Base-by-base conservation (phyloP, 2,329 filamentous ascomycete species). In the Colletotrichum nymphaeae region DNA sequence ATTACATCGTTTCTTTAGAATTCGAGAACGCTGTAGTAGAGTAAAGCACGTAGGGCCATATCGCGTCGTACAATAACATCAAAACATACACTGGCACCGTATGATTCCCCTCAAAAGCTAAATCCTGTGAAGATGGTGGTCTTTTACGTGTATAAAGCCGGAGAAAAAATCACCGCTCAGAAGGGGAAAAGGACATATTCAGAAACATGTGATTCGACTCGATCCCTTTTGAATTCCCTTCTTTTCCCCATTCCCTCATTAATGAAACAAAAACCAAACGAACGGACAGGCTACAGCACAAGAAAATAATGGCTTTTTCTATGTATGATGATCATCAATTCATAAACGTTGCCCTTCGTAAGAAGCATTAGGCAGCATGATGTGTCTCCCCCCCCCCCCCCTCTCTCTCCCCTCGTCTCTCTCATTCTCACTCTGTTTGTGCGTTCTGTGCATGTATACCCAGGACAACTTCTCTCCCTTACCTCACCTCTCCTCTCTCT, bases 301-400 rank as follows among this genome's bases (percentile, higher is more conserved):
- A 56, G 66, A 66, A 53, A 60, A 65, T 24, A 58, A 63, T 49
- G 56, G 42, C 64, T 68, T 68, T 68, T 71, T 67, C 69, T 68
- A 68, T 71, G 63, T 71, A 68, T 71, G 69, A 71, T 71, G 35
- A 68, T 71, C 69, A 68, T 71, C 69, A 71, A 71, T 68, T 71
- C 69, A 71, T 71, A 71, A 71, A 71, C 69, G 69, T 71, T 49
- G 63, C 69, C 64, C 65, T 71, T 71, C 69, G 62, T 71, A 37
- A 37, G 69, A 68, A 62, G 69, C 69, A 71, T 71, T 71, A 71
- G 63, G 69, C 69, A 71, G 63, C 63, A 56, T 67, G 63, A 53
- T 19, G 72, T 64, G 69, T 59, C 63, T 72, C 30, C 32, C 32
- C 53, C 52, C 37, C 19, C 37, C 16, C 12, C 14, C 35, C 0